Base-by-base conservation (phyloP, 202 grass and related monocot species). In the Elaeis oleifera region DNA sequence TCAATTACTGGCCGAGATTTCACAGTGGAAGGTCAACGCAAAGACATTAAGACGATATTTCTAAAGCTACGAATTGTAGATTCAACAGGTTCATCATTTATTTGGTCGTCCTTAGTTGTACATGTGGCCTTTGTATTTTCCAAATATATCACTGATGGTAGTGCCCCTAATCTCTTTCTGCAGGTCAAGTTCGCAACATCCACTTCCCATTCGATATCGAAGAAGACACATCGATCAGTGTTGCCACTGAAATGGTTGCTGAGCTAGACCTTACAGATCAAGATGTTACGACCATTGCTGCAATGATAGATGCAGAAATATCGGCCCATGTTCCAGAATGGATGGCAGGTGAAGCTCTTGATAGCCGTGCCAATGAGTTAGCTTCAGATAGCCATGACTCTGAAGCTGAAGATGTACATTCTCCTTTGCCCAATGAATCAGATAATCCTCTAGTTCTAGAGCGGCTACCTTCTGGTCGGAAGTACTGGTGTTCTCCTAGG, bases 181-280 rank as follows among this genome's bases (percentile, higher is more conserved):
- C 58, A 90, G 87, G 87, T 69, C 79, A 90, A 69, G 69, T 78
- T 23, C 82, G 76, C 55, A 90, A 90, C 73, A 86, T 90, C 54
- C 87, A 86, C 71, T 90, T 90, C 59, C 87, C 87, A 5, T 90
- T 90, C 69, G 79, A 90, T 50, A 90, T 80, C 78, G 82, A 83
- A 69, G 82, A 60, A 0, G 87, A 90, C 67, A 90, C 87, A 65
- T 90, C 87, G 3, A 79, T 90, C 23, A 83, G 79, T 59, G 87
- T 90, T 77, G 87, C 87, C 51, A 90, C 82, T n/a, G 82, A 90
- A 71, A 90, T 90, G 87, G 87, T 90, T 3, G 75, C 85, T 13
- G 82, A 90, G 21, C 56, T 90, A 4, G 82, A 90, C 77, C 83
- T 90, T 22, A 86, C 87, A 0, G 82, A 90, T 50, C 79, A 90